phyloP scores from a whole-genome alignment of 805 yeast genomes.

The Hanseniaspora jakobsenii region DNA sequence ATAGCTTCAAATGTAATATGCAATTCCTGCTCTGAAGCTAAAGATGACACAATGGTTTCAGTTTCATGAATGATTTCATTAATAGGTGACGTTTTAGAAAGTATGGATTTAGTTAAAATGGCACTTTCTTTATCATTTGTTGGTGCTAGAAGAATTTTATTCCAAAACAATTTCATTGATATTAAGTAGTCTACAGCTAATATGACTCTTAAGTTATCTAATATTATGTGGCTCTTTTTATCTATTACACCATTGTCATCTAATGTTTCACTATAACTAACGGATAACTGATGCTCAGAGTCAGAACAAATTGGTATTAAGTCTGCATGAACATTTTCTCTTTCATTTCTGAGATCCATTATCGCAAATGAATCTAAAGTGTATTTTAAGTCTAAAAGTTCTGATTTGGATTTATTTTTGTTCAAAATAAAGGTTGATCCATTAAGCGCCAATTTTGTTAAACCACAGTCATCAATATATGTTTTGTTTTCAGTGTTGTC shows the following conservation, averaged over 20 bases:
- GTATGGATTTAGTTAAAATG: not conserved
- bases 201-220: slow-evolving; percentile 27
- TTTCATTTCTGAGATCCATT: slow-evolving; percentile 53
- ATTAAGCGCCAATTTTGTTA: slow-evolving; percentile 49
- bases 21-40: slow-evolving; percentile 10
- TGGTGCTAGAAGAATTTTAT: slow-evolving; percentile 28
- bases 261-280: slow-evolving; percentile 37
- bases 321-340: slow-evolving; percentile 61
- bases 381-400: slow-evolving; percentile 30
- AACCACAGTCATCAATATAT: slow-evolving; percentile 31
- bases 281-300: slow-evolving; percentile 59
- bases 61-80: not conserved
- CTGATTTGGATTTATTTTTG: slow-evolving; percentile 42
- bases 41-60: slow-evolving; percentile 15
- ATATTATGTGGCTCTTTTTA: slow-evolving; percentile 64
- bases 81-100: not conserved
- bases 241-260: slow-evolving; percentile 34
- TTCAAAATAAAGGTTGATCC: slow-evolving; percentile 40
- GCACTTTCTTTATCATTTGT: not conserved
- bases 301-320: slow-evolving; percentile 61
- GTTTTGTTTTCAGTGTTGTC: slow-evolving; percentile 35
- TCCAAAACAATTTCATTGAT: slow-evolving; percentile 55
- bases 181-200: slow-evolving; percentile 78
- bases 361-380: slow-evolving; percentile 59
- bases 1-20: slow-evolving; percentile 50